Evolutionary conservation across 2,329 filamentous ascomycete genomes (phyloP), one percentile per base, ranked within the genome.

Genomic region (Hypoxylon sp.): DNA sequence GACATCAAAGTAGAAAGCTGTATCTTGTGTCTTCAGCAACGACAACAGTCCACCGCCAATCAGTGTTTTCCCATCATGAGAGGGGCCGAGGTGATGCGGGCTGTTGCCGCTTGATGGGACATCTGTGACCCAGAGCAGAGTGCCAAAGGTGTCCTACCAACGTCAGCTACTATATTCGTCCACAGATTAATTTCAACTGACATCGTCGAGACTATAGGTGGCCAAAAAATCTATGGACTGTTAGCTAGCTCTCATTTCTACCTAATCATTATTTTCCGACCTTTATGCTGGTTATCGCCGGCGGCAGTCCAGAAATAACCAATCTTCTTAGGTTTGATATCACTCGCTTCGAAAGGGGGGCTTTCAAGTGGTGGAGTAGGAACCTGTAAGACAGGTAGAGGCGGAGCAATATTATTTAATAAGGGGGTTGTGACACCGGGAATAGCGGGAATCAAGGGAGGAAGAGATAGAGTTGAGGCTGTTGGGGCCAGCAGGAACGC

Each of bases 261-360:
- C 47, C 3, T n/a, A 6, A 5, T 54, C 11, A 3, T 19, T 29
- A 17, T 4, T 9, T 14, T 17, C 57, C 48, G 1, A 58, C 65
- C 65, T 17, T 85, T 85, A 77, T 90, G 87, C 51, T 83, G 73
- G 73, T 90, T 89, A 73, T 90, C 87, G 37, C 86, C 88, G 35
- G 88, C 81, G 17, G 84, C 87, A 57, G 87, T 88, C 87, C 87
- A 90, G 79, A 90, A 89, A 78, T 89, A 89, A 0, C 87, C 88
- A 74, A 90, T 87, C 81, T 90, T 90, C 84, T 90, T 90, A 29
- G 88, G 88, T 79, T 85, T 86, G 74, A 90, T 84, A 66, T 86
- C 80, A 74, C 84, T 86, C 2, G 82, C 79, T 10, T 79, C 80
- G 67, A 88, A 89, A 5, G 84, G 84, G 8, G 83, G 83, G 70